Conservation (phyloP, 2,329 filamentous ascomycete genomes). For the Fusarium coicis region DNA sequence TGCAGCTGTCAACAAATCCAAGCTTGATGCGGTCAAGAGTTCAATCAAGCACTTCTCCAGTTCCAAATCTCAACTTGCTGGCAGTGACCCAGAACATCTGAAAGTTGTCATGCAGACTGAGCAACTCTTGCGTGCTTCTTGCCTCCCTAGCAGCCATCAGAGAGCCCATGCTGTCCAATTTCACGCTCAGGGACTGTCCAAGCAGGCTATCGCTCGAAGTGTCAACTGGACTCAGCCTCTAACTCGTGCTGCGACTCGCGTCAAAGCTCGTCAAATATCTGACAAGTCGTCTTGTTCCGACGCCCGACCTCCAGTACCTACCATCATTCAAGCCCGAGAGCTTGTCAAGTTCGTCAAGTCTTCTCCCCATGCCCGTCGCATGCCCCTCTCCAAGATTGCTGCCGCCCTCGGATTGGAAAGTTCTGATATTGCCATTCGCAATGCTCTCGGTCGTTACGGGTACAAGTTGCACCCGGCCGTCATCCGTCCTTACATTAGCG, state of each 20-base stretch:
- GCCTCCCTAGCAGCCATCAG: background rate
- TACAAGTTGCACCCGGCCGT: slow-evolving; percentile 24
- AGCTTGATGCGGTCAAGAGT: background rate
- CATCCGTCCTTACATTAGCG: slow-evolving; percentile 10
- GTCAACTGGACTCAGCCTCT: background rate
- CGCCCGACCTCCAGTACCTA: background rate
- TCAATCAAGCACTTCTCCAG: background rate
- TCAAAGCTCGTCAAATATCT: background rate
- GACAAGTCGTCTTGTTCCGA: background rate
- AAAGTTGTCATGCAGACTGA: background rate
- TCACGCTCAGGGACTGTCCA: background rate
- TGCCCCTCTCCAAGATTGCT: slow-evolving; percentile 7
- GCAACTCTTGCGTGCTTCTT: slow-evolving; percentile 1
- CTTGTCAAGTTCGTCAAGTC: slow-evolving; percentile 23
- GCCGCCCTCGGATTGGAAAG: slow-evolving; percentile 9
- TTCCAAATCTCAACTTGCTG: background rate
- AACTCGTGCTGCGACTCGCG: background rate
- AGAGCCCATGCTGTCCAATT: background rate
- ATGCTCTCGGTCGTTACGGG: slow-evolving; percentile 16
- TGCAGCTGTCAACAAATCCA: background rate
- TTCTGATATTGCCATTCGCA: slow-evolving; percentile 3
- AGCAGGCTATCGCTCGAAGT: background rate
- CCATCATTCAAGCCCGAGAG: background rate
- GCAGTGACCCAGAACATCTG: background rate
- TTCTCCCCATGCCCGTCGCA: slow-evolving; percentile 17